Conservation (phyloP, 2,329 filamentous ascomycete genomes). For the Hypocreales sp. region DNA sequence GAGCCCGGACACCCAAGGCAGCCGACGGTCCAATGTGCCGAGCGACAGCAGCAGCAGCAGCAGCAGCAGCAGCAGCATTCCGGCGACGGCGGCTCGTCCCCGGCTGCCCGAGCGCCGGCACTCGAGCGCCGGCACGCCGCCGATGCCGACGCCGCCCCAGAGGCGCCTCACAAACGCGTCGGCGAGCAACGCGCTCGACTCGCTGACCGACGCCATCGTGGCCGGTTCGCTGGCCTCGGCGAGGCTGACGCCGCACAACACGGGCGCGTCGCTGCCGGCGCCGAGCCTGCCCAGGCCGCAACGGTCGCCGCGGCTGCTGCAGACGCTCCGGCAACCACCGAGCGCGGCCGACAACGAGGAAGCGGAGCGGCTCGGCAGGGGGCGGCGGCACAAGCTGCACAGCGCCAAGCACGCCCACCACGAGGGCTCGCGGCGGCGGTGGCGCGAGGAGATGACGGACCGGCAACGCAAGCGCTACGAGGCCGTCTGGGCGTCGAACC, state of each 20-base stretch:
- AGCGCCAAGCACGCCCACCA: slow-evolving; percentile 54
- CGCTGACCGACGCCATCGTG: slow-evolving; percentile 59
- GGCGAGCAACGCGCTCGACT: too few species aligned
- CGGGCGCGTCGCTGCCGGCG: slow-evolving; percentile 17
- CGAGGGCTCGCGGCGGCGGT: slow-evolving; percentile 59
- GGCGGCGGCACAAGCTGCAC: slow-evolving; percentile 35
- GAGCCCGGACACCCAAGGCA: too few species aligned
- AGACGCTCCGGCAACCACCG: slow-evolving; percentile 49
- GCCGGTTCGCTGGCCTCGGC: slow-evolving; percentile 58
- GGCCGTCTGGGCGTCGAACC: slow-evolving; percentile 72
- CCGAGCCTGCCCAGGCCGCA: slow-evolving; percentile 25
- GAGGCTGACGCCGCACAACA: slow-evolving; percentile 27
- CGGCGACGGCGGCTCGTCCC: too few species aligned
- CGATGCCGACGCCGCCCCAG: slow-evolving; percentile 21
- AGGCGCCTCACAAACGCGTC: too few species aligned
- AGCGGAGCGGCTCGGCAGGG: slow-evolving; percentile 27
- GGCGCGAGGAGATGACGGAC: slow-evolving; percentile 59
- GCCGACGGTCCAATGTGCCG: too few species aligned
- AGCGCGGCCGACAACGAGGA: slow-evolving; percentile 36
- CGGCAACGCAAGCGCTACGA: slow-evolving; percentile 69
- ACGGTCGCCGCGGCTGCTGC: slow-evolving; percentile 39
- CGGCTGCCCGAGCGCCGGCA: slow-evolving; percentile 4
- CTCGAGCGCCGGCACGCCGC: slow-evolving; percentile 12
- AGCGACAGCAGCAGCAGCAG: too few species aligned
- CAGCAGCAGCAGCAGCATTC: too few species aligned